Base-by-base conservation (phyloP, 2,329 filamentous ascomycete species). In the Cladobotryum mycophilum region DNA sequence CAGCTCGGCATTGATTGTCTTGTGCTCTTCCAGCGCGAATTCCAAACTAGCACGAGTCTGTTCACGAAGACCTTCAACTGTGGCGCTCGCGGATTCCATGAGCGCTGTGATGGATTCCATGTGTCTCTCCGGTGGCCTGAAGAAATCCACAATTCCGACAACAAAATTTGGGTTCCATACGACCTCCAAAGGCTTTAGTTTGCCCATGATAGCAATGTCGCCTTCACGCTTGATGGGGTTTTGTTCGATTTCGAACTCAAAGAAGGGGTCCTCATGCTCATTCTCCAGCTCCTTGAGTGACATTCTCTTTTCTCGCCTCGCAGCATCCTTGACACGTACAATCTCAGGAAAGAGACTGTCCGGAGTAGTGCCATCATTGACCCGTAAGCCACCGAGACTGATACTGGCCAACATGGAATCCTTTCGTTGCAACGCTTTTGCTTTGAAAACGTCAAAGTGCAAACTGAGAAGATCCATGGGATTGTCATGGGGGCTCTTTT, bases 61-160 rank as follows among this genome's bases (percentile, higher is more conserved):
- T 66, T 97, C 91, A 34, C 95, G 82, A 52, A 99, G 76, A 7
- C 91, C 92, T 68, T 99, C 92, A 0, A 99, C 92, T 0, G 93
- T 99, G 2, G 92, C 92, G 20, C 93, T 91, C 5, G 93, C 93
- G 43, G 86, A 89, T 68, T 99, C 95, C 84, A 99, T 89, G 50
- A 99, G 77, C 2, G 93, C 95, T 12, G 84, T 87, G 59, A 99
- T 96, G 9, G 93, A 99, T 64, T 99, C 93, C 91, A 99, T 96
- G 65, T 99, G 95, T 46, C 91, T 81, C 66, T 96, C 91, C 0
- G 93, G 95, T 1, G 93, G 93, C 55, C 92, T 86, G 75, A 99
- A 99, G 73, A 99, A 99, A 59, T 90, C 89, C 48, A 86, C 89
- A 37, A 97, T 83, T 45, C 93, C 91, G 5, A 96, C 84, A 0